Percentiles rank a stretch among this genome's conserved stretches.
Conservation (phyloP, 2,329 filamentous ascomycete species). For the Fusarium sp. region DNA sequence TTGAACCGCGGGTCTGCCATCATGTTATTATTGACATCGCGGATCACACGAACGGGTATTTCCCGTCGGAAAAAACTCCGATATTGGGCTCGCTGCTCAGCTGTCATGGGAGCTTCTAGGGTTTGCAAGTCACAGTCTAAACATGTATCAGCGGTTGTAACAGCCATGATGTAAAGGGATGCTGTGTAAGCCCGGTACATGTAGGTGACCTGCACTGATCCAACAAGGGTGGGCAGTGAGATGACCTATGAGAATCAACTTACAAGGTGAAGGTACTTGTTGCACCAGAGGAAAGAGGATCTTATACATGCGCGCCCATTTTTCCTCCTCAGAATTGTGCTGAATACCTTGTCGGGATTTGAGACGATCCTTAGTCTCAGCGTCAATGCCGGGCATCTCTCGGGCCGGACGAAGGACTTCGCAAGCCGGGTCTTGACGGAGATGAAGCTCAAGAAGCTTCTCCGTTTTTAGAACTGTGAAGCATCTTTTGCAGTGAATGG, state of each 20-base stretch:
- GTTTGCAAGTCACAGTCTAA: slow-evolving; percentile 20
- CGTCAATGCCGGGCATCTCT: slow-evolving; percentile 17
- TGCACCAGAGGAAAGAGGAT: slow-evolving; percentile 19
- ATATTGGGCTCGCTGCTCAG: slow-evolving; percentile 10
- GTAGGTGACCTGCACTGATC: too few species aligned
- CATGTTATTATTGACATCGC: slow-evolving; percentile 1
- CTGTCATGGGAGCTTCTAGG: neutral
- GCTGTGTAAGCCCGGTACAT: too few species aligned
- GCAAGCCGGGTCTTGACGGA: slow-evolving; percentile 12
- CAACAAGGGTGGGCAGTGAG: too few species aligned
- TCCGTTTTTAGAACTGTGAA: slow-evolving; percentile 8
- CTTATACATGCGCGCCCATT: slow-evolving; percentile 33
- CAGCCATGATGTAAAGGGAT: neutral
- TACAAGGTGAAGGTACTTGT: slow-evolving; percentile 31
- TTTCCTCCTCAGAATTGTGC: slow-evolving; percentile 16
- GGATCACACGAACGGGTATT: slow-evolving; percentile 19
- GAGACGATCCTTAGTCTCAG: slow-evolving; percentile 5
- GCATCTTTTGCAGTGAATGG: slow-evolving; percentile 29
- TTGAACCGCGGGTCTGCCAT: slow-evolving; percentile 8
- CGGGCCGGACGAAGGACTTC: neutral
- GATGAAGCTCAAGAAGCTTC: slow-evolving; percentile 15
- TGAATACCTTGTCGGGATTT: slow-evolving; percentile 15
- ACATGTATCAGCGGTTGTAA: neutral
- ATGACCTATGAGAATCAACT: neutral
- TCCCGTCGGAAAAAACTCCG: slow-evolving; percentile 15